A percentile compares a stretch with the other conserved stretches of the same genome.
phyloP scores from a whole-genome alignment of 2,329 filamentous ascomycete species.

The Colletotrichum zoysiae region DNA sequence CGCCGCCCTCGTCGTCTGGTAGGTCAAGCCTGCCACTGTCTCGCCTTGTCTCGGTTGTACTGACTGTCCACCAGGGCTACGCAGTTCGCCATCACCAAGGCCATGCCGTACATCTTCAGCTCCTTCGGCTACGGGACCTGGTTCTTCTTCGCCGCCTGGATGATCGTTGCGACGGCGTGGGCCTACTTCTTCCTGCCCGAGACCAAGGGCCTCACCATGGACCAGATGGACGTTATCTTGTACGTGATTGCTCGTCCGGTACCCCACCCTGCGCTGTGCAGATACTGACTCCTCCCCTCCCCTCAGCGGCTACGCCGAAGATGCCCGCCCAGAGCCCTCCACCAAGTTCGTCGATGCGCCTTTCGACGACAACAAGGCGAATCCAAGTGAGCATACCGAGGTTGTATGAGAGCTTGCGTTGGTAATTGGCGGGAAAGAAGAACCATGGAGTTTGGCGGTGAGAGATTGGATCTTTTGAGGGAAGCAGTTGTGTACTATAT shows the following conservation, averaged over 20 bases:
- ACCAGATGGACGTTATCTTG: slow-evolving; percentile 60
- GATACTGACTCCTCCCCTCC: not conserved
- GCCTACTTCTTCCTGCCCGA: slow-evolving; percentile 66
- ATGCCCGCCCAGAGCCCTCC: slow-evolving; percentile 25
- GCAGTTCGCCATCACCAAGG: slow-evolving; percentile 58
- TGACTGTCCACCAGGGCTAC: slow-evolving; percentile 52
- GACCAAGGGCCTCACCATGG: slow-evolving; percentile 66
- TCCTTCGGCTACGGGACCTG: slow-evolving; percentile 64
- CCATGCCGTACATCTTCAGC: slow-evolving; percentile 59
- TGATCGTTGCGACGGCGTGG: slow-evolving; percentile 61
- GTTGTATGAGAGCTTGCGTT: not conserved
- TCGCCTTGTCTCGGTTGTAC: not conserved
- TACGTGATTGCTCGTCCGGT: not conserved
- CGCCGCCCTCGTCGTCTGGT: slow-evolving; percentile 49
- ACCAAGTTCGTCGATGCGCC: slow-evolving; percentile 19
- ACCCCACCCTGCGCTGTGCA: rapidly evolving
- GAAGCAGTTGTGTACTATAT: not conserved
- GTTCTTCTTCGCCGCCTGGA: slow-evolving; percentile 68
- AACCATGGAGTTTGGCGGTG: not conserved
- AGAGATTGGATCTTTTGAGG: too few species aligned
- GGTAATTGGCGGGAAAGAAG: not conserved
- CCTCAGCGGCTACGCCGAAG: slow-evolving; percentile 34
- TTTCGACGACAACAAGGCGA: slow-evolving; percentile 30
- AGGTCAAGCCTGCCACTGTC: not conserved
- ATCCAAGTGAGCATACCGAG: slow-evolving; percentile 30